Evolutionary conservation across 2,329 filamentous ascomycete genomes (phyloP), one percentile per base, ranked within the genome.

Genomic region (Trichoderma atroviride): DNA sequence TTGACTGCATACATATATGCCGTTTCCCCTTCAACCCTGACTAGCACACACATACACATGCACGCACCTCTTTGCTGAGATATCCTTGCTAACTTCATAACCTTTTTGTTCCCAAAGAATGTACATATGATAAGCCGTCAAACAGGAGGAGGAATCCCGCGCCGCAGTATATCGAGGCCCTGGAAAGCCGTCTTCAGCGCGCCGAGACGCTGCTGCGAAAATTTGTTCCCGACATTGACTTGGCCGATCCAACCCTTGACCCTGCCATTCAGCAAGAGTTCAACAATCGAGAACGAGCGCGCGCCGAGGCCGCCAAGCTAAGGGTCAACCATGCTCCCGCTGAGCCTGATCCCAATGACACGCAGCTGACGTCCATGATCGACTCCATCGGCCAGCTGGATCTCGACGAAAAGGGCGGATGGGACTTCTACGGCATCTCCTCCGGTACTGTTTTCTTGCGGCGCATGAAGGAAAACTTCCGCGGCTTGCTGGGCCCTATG

Each of bases 381-480:
- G 92, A 95, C 77, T 92, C 92, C 53, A 93, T 95, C 3, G 96
- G 95, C 43, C 92, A 94, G 77, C 85, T 99, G 22, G 95, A 98
- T 75, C 85, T 98, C 40, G 94, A 97, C 75, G 95, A 98, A 74
- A 89, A 90, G 74, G 95, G 95, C 53, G 89, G 96, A 74, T 97
- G 94, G 89, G 94, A 98, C 79, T 99, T 97, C 75, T 93, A 97
- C 76, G 96, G 96, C 59, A 92, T 92, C 72, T 97, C 95, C 0
- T 98, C 96, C 0, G 94, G 95, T 3, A 87, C 94, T 55, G 93
- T 95, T 72, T 99, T 97, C 78, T 86, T 97, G 74, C 88, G 89
- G 72, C 89, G 92, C 67, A 91, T 99, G 86, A 91, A 93, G 75
- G 92, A 96, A 75, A 92, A 97, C 76, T 92, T 97, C 73, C 91